Conservation (phyloP, 2,329 filamentous ascomycete species). For the Moelleriella libera region DNA sequence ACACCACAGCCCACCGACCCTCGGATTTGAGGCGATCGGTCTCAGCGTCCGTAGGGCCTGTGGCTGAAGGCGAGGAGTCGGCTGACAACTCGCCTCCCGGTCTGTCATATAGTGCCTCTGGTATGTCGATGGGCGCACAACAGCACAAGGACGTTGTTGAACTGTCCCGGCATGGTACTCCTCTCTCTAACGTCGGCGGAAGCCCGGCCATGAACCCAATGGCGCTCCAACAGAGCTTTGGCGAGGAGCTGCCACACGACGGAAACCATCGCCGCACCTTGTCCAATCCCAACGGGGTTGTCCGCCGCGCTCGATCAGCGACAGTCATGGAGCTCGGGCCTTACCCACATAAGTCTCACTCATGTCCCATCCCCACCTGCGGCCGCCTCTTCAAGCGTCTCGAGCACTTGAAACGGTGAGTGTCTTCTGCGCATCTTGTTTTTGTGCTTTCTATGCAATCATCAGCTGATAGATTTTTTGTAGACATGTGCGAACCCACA, state of each 20-base stretch:
- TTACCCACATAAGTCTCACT: conserved; percentile 95
- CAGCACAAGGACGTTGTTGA: conserved; percentile 72
- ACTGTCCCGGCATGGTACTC: conserved; percentile 83
- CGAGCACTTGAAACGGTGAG: conserved; percentile 98
- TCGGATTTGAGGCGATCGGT: conserved; percentile 87
- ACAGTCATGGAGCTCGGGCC: conserved; percentile 94
- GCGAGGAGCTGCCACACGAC: conserved; percentile 47
- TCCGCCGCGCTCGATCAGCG: conserved; percentile 81
- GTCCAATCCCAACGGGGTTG: conserved; percentile 59
- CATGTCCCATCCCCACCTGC: conserved; percentile 96
- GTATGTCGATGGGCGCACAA: conserved; percentile 45
- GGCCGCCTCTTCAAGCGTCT: conserved; percentile 96
- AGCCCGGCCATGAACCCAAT: conserved; percentile 62
- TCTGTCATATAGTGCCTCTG: conserved; percentile 56
- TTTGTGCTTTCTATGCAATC: background rate
- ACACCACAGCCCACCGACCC: conserved; percentile 55
- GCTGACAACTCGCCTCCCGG: conserved; percentile 68
- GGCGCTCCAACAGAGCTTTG: conserved; percentile 58
- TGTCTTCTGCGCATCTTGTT: conserved; percentile 6
- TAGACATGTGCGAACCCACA: conserved; percentile 98
- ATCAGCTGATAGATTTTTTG: conserved; percentile 2
- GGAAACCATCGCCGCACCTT: conserved; percentile 50
- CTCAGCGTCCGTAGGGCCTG: conserved; percentile 71
- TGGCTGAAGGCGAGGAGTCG: conserved; percentile 66
- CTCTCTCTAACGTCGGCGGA: conserved; percentile 70